Evolutionary conservation across 1,284 basidiomycete genomes (phyloP).

Genomic region (Ceratorhiza oryzae-sativae): DNA sequence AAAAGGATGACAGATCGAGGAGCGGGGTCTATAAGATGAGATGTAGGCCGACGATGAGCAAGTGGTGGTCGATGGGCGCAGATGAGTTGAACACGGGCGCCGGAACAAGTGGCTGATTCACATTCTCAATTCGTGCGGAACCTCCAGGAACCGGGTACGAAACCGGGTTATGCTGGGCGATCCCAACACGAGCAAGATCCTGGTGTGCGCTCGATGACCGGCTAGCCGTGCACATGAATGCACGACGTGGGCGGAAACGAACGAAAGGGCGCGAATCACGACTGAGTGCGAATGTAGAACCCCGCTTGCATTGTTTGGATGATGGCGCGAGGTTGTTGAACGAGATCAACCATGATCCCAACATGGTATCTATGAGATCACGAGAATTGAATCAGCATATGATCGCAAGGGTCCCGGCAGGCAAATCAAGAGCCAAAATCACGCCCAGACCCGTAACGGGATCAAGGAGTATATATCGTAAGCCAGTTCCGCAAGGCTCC

Average conservation of each 20-base stretch:
- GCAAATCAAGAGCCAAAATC: not conserved
- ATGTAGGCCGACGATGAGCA: too few species aligned
- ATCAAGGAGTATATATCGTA: too few species aligned
- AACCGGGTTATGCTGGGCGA: not conserved
- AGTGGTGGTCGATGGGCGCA: too few species aligned
- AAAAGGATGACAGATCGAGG: too few species aligned
- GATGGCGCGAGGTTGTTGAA: slow-evolving; percentile 19
- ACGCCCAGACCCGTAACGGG: not conserved
- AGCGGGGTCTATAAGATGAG: too few species aligned
- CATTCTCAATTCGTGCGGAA: too few species aligned
- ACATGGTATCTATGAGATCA: slow-evolving; percentile 16
- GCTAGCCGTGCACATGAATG: not conserved
- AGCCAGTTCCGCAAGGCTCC: not conserved
- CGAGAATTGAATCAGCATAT: not conserved
- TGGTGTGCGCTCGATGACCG: not conserved
- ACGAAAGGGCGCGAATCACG: not conserved
- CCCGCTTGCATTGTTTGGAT: slow-evolving; percentile 26
- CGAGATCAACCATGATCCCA: slow-evolving; percentile 35
- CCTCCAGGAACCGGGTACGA: not conserved
- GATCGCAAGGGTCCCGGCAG: not conserved
- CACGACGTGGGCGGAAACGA: not conserved
- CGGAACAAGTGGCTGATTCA: too few species aligned
- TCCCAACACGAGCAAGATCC: not conserved
- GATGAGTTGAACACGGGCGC: too few species aligned
- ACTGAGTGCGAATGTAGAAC: slow-evolving; percentile 20